Percentiles rank a stretch among this genome's conserved stretches.
Evolutionary conservation across 257 asterid genomes (phyloP).

Genomic region (Agastache rugosa): DNA sequence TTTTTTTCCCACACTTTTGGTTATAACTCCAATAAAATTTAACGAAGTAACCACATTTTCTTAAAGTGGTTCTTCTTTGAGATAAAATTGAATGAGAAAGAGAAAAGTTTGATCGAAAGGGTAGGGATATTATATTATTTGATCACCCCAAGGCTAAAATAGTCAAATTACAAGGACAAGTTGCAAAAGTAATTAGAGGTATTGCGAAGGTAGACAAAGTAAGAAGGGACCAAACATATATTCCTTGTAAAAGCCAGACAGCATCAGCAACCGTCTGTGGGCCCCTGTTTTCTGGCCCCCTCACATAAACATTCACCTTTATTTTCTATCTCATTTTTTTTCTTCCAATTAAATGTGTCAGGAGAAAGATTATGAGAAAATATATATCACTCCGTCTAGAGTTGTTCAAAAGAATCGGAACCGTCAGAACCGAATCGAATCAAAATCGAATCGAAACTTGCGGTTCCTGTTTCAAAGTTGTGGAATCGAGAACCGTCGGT

Average conservation of each 20-base stretch:
- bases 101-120: not conserved
- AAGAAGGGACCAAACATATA: constrained; percentile 44
- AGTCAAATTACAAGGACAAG: not conserved
- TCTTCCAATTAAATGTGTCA: too few species aligned
- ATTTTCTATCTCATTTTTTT: too few species aligned
- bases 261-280: constrained; percentile 37
- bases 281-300: constrained; percentile 37
- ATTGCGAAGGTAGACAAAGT: constrained; percentile 36
- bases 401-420: too few species aligned
- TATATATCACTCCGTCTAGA: too few species aligned
- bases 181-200: constrained; percentile 10
- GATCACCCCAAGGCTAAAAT: constrained; percentile 15
- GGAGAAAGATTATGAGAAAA: too few species aligned
- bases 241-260: constrained; percentile 53
- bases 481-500: too few species aligned
- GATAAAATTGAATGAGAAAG: not conserved
- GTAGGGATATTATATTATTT: not conserved
- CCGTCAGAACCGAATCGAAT: too few species aligned
- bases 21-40: not conserved
- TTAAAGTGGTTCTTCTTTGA: not conserved
- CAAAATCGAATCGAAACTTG: too few species aligned
- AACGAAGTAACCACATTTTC: not conserved
- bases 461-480: too few species aligned
- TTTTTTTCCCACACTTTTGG: not conserved
- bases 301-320: not conserved